Evolutionary conservation across 148 eudicot species (phyloP), one percentile per base, ranked within the genome.

Genomic region (Linanthus parryae): DNA sequence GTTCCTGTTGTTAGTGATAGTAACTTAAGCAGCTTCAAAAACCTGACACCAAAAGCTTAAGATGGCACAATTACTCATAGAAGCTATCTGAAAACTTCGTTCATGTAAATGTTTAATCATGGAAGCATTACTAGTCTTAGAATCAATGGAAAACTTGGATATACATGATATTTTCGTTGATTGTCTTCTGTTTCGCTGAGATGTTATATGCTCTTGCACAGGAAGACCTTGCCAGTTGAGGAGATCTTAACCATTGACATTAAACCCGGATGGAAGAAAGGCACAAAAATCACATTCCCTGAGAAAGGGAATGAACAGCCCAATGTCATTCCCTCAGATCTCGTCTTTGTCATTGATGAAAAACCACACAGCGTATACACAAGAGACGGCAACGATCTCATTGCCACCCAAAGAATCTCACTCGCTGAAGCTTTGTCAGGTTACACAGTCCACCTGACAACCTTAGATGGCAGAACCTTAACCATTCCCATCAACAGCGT

Each of bases 201-300:
- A n/a, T n/a, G n/a, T n/a, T n/a, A n/a, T n/a, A n/a, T n/a, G n/a
- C 5, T 50, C 6, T 54, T 11, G 34, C 37, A 55, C 45, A 83
- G 91, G 91, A 66, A 81, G 65, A 68, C 81, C 11, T 59, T 81
- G 41, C 66, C 78, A 29, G 69, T 74, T 67, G 92, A 84, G 70
- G 92, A 80, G 64, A 80, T 84, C 37, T 66, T 80, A 13, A 74
- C 84, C 30, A 84, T 84, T 44, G 83, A 80, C 64, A 80, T 80
- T 61, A 84, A 80, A 64, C 83, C 86, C 3, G 92, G 92, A 11
- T 84, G 92, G 92, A 84, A 80, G 50, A 84, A 80, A 51, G 92
- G 92, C 14, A 83, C 91, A 36, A 83, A 83, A 67, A 76, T 83
- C 30, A 84, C 86, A 1, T 84, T 84, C 49, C 92, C 83, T 3